Evolutionary conservation across 768 basidiomycete genomes (phyloP), one percentile per base, ranked within the genome.

Genomic region (Agaricus subrufescens): DNA sequence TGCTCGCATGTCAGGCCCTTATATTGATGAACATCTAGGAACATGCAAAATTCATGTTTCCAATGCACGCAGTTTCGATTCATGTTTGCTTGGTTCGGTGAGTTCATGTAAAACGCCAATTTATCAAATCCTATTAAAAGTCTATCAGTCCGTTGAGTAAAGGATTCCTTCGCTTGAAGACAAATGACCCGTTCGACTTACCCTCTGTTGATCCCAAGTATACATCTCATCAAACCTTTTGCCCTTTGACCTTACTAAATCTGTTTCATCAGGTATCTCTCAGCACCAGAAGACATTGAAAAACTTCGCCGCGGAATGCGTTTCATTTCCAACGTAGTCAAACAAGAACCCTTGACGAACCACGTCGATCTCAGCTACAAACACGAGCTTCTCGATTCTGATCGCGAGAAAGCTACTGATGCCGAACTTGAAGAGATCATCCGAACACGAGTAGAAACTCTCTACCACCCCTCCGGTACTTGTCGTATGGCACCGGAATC

Each of bases 161-260:
- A 26, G 80, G 80, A 3, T 63, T 59, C 3, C 62, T 81, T 37
- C 58, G 65, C 9, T 65, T 80, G 29, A 75, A 72, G 12, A 75
- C 75, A 11, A 60, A 68, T 6, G 69, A 71, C 60, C 75, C 79
- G 11, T 81, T 74, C 67, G 72, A 70, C 9, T 62, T 73, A 54
- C 78, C 79, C 19, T 68, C 63, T 47, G 68, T 80, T 29, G 66
- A 80, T 57, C 80, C 80, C 0, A 75, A 73, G 77, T 77, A 52
- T 39, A 68, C 57, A 23, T 34, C 8, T n/a, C 57, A 23, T 19
- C 19, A 19, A 38, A 46, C 26, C 19, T 19, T 19, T 19, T 19
- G 19, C 19, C 19, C 19, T 19, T 19, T 19, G 19, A 0, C 19
- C 19, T 26, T 31, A 19, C 15, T 50, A 49, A 27, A 45, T 23